Percentiles rank a stretch among this genome's conserved stretches.
Conservation (phyloP, 1,284 basidiomycete species). For the Cutaneotrichosporon dermatis region DNA sequence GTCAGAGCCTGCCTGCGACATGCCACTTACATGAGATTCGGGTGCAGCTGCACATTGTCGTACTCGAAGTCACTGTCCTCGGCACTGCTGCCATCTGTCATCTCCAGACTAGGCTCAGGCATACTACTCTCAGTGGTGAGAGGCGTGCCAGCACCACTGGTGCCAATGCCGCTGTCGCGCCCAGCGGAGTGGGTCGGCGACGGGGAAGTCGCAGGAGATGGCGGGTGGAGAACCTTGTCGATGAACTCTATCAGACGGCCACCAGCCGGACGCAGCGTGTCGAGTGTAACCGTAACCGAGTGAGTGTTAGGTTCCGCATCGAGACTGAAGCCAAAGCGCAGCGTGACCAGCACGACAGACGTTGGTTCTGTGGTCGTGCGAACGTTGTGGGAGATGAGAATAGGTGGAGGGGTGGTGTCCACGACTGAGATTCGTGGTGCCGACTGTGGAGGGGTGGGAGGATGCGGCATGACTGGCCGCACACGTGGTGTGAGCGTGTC, state of each 20-base stretch:
- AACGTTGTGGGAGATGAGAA: slow-evolving; percentile 10
- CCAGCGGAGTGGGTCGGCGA: neutral
- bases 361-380: slow-evolving; percentile 3
- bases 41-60: slow-evolving; percentile 22
- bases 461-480: neutral
- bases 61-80: slow-evolving; percentile 32
- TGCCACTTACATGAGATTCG: slow-evolving; percentile 18
- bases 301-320: slow-evolving; percentile 26
- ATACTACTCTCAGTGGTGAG: neutral
- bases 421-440: neutral
- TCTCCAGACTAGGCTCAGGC: slow-evolving; percentile 6
- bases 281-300: slow-evolving; percentile 25
- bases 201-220: neutral
- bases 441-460: neutral
- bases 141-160: neutral
- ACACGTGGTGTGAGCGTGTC: neutral
- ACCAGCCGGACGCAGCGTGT: slow-evolving; percentile 23
- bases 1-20: neutral
- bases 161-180: slow-evolving; percentile 1
- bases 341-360: slow-evolving; percentile 19
- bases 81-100: slow-evolving; percentile 32
- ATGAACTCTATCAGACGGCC: slow-evolving; percentile 21
- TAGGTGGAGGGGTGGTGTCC: neutral
- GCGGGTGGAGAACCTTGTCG: slow-evolving; percentile 14
- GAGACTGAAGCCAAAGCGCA: slow-evolving; percentile 30